These are phyloP conservation scores for Magnusiomyces suaveolens DNA, from an alignment of 1,139 yeast species.

Conservation along the genomic window DNA sequence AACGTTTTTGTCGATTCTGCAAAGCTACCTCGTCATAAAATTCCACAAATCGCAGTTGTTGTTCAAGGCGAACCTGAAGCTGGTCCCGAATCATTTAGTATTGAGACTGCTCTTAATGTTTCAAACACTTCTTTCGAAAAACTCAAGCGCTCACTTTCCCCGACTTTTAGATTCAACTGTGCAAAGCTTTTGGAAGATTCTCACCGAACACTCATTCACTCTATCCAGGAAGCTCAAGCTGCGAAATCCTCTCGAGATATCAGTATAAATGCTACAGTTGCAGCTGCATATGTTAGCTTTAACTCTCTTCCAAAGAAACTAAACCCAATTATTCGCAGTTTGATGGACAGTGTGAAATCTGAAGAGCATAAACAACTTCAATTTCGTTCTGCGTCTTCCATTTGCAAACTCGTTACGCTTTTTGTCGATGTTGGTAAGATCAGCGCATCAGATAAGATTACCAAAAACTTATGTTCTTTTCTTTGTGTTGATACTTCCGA, in stretches of 20 bases:
- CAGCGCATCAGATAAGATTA: slow-evolving; percentile 77
- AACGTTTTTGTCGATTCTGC: slow-evolving; percentile 70
- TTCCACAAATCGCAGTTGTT: slow-evolving; percentile 77
- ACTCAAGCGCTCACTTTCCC: slow-evolving; percentile 52
- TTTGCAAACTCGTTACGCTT: slow-evolving; percentile 52
- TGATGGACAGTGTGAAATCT: slow-evolving; percentile 86
- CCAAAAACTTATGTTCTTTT: slow-evolving; percentile 85
- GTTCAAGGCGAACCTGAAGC: slow-evolving; percentile 94
- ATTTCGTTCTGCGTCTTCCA: slow-evolving; percentile 56
- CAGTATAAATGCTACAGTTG: slow-evolving; percentile 66
- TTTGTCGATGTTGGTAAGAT: slow-evolving; percentile 49
- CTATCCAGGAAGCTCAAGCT: slow-evolving; percentile 60
- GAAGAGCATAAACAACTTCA: slow-evolving; percentile 66
- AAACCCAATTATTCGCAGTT: slow-evolving; percentile 77
- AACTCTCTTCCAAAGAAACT: slow-evolving; percentile 65
- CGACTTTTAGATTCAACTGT: slow-evolving; percentile 63
- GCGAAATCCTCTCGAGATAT: slow-evolving; percentile 47
- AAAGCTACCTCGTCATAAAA: slow-evolving; percentile 59
- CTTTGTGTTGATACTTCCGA: slow-evolving; percentile 92
- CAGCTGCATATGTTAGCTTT: slow-evolving; percentile 47
- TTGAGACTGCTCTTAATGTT: slow-evolving; percentile 67
- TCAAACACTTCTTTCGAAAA: slow-evolving; percentile 57
- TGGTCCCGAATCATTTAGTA: slow-evolving; percentile 85
- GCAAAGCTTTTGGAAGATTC: slow-evolving; percentile 74
- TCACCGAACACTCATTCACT: slow-evolving; percentile 51